Base-by-base conservation (phyloP, 108 stramenopile species). In the Epithemia pelagica region DNA sequence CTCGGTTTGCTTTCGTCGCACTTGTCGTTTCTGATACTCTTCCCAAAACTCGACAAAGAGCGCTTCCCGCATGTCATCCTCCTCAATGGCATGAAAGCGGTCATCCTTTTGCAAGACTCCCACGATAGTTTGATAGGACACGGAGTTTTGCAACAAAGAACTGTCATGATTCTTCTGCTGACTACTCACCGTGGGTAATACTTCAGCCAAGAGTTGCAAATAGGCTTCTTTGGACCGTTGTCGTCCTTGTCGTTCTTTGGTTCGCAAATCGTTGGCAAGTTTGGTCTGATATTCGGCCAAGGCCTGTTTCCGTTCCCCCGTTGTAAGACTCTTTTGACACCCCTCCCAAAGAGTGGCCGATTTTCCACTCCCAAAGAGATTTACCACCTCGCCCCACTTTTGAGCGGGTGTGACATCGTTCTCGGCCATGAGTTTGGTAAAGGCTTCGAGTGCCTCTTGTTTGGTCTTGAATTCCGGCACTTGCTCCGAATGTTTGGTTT, bases 211-310 rank as follows among this genome's bases (percentile, higher is more conserved):
- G 54, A 92, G 65, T 30, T 87, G 58, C 37, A 73, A 61, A 68
- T 80, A 92, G 1, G 85, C 87, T 67, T 85, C 87, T 68, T 85
- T 88, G 53, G 87, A 80, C 33, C 89, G 79, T 59, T 73, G 63
- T 32, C 82, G 82, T 68, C 88, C 91, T 72, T 85, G 76, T 21
- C 91, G 82, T 59, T 90, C 87, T 24, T 77, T 61, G 51, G 82
- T 74, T 23, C 75, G 65, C 28, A 90, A 66, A 62, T 93, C 91
- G 61, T 93, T 93, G 22, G 87, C 77, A 32, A 88, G 85, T 72
- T 93, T 93, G 20, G 91, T 93, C 68, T 90, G 89, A 73, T 87
- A 93, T 58, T 93, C 91, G 0, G 91, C 91, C 63, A 90, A 61
- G 1, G 91, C 88, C 66, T 93, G 91, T 46, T 85, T 88, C 19